Base-by-base conservation (phyloP, 805 yeast genomes). In the Yarrowia osloensis region DNA sequence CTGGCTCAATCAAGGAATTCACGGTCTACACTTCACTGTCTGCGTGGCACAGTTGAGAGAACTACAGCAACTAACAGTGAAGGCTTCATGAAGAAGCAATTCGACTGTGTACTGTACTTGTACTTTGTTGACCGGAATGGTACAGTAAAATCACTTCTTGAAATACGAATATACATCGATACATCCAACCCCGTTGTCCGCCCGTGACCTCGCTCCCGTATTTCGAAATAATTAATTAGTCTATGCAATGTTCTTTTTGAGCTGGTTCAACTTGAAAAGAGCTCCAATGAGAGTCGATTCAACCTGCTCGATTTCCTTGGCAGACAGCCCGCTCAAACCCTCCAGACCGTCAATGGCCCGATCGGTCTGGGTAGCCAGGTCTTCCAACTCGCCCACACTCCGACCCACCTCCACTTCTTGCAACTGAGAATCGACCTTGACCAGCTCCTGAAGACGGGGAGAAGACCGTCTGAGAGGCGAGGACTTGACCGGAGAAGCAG, bases 221-320 rank as follows among this genome's bases (percentile, higher is more conserved):
- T n/a, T n/a, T n/a, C n/a, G n/a, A n/a, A 21, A 44, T 44, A 13
- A 42, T 17, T 47, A 47, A 29, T 52, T 24, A 54, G 15, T 50
- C 57, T 54, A 54, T 54, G 42, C 42, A 37, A 54, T 15, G 24
- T 24, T 54, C 11, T 54, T 22, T 40, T 57, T 57, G 24, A 39
- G 37, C 49, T 57, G 47, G 63, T 57, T 57, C 19, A 57, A 35
- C 49, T 57, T 57, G 63, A 33, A 57, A 15, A 57, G 63, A 7
- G 63, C 49, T n/a, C 49, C 63, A 37, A 57, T 57, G 37, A 57
- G 63, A 26, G 37, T 19, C 35, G 63, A 37, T 21, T 57, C 63
- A 4, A 40, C 28, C 37, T 28, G 35, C 26, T 39, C 49, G 15
- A 57, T n/a, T 8, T 57, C 37, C 15, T 28, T 12, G 24, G 26